Evolutionary conservation across 495 filamentous ascomycete species (phyloP).

Genomic region (Lindgomyces ingoldianus): DNA sequence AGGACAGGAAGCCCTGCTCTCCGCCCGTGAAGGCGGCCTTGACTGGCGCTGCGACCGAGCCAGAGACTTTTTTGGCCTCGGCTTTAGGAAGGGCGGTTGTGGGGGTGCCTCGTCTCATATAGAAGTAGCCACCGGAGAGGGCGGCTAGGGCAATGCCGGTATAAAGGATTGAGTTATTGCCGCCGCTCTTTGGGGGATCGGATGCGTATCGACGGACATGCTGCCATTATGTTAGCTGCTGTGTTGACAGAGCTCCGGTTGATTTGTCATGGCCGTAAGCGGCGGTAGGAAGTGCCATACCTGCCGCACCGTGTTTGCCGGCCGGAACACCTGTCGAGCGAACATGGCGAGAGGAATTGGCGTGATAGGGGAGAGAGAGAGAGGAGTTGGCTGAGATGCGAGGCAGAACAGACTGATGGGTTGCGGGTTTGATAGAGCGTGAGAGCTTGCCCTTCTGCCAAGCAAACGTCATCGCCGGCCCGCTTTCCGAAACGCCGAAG

Average conservation of each 20-base stretch:
- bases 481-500: neutral
- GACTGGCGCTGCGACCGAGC: slow-evolving; percentile 18
- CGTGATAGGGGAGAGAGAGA: neutral
- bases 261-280: slow-evolving; percentile 11
- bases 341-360: slow-evolving; percentile 39
- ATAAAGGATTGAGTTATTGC: slow-evolving; percentile 34
- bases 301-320: slow-evolving; percentile 36
- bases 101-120: slow-evolving; percentile 18
- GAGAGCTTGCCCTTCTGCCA: slow-evolving; percentile 11
- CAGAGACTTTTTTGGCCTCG: slow-evolving; percentile 34
- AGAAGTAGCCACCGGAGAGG: slow-evolving; percentile 39
- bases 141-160: slow-evolving; percentile 29
- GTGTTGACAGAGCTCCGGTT: slow-evolving; percentile 9
- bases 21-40: slow-evolving; percentile 76
- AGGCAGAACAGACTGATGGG: neutral
- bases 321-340: slow-evolving; percentile 40
- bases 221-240: slow-evolving; percentile 34
- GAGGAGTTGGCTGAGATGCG: neutral
- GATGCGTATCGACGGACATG: slow-evolving; percentile 48
- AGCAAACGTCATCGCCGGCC: slow-evolving; percentile 16
- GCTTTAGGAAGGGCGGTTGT: slow-evolving; percentile 25
- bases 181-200: slow-evolving; percentile 38
- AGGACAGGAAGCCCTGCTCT: slow-evolving; percentile 78
- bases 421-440: neutral
- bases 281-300: slow-evolving; percentile 23